These are phyloP conservation scores for Cyberlindnera bimundalis DNA, from an alignment of 805 yeast species.

Conservation along the genomic window DNA sequence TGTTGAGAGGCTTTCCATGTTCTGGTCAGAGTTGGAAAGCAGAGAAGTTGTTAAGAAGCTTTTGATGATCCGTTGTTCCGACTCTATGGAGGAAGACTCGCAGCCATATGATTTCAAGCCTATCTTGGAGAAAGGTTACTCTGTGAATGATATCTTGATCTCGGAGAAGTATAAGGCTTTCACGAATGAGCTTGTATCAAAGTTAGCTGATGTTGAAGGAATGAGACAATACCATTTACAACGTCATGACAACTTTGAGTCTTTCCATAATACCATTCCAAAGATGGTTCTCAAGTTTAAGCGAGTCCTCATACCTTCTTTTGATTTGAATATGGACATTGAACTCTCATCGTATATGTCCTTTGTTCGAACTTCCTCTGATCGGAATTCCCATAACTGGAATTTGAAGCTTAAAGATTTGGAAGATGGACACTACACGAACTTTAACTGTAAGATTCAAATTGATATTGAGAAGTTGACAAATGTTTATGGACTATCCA, in stretches of 20 bases:
- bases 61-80: conserved; percentile 9
- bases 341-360: conserved; percentile 6
- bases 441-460: conserved; percentile 16
- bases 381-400: too few species aligned
- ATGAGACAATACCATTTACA: conserved; percentile 12
- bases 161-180: conserved; percentile 8
- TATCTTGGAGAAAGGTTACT: conserved; percentile 11
- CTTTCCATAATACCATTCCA: conserved; percentile 9
- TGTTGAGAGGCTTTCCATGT: conserved; percentile 7
- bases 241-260: conserved; percentile 9
- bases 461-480: conserved; percentile 12
- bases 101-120: conserved; percentile 6
- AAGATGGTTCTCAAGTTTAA: conserved; percentile 13
- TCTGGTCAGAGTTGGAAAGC: conserved; percentile 11
- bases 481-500: not conserved
- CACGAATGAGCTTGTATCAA: conserved; percentile 6
- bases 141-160: conserved; percentile 12
- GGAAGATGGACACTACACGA: conserved; percentile 24
- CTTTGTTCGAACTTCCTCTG: conserved; percentile 6
- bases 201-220: conserved; percentile 5
- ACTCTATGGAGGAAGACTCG: not conserved
- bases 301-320: conserved; percentile 10
- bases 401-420: conserved; percentile 17
- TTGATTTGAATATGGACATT: conserved; percentile 11
- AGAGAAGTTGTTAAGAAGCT: conserved; percentile 14